Evolutionary conservation across 495 filamentous ascomycete genomes (phyloP).

Genomic region (Aspergillus nidulans): DNA sequence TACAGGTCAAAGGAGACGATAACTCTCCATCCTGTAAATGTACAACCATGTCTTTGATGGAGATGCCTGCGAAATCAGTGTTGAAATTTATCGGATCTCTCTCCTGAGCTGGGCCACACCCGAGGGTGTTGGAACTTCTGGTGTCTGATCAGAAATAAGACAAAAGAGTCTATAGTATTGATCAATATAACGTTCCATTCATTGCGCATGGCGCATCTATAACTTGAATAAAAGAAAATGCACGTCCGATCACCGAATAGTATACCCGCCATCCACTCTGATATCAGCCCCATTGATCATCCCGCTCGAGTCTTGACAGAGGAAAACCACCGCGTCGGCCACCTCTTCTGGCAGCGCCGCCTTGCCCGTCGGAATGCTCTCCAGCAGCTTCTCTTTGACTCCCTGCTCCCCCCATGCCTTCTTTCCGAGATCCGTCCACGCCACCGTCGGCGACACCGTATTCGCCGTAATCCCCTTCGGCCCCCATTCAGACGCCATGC

Average conservation of each 20-base stretch:
- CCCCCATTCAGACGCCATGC: slow-evolving; percentile 46
- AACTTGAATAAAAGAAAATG: too few relatives aligned
- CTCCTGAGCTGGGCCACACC: too few relatives aligned
- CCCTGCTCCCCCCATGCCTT: slow-evolving; percentile 36
- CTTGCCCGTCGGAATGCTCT: slow-evolving; percentile 34
- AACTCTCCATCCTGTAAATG: too few relatives aligned
- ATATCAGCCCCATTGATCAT: slow-evolving; percentile 45
- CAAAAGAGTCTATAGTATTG: too few relatives aligned
- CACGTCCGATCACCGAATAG: slow-evolving; percentile 23
- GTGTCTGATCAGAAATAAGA: too few relatives aligned
- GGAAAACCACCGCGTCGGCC: slow-evolving; percentile 34
- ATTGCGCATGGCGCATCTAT: too few relatives aligned
- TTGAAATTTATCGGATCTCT: too few relatives aligned
- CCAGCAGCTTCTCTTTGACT: slow-evolving; percentile 31
- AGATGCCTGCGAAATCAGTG: too few relatives aligned
- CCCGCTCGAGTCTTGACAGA: slow-evolving; percentile 42
- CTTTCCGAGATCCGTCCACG: slow-evolving; percentile 37
- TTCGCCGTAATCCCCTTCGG: slow-evolving; percentile 33
- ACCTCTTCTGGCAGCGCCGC: slow-evolving; percentile 43
- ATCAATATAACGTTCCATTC: too few relatives aligned
- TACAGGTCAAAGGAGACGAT: too few relatives aligned
- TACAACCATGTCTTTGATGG: too few relatives aligned
- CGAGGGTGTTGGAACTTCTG: too few relatives aligned
- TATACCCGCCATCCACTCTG: slow-evolving; percentile 40
- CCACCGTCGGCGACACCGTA: slow-evolving; percentile 37